Evolutionary conservation across 345 rosid species (phyloP), one percentile per base, ranked within the genome.

Genomic region (Gossypium mustelinum): DNA sequence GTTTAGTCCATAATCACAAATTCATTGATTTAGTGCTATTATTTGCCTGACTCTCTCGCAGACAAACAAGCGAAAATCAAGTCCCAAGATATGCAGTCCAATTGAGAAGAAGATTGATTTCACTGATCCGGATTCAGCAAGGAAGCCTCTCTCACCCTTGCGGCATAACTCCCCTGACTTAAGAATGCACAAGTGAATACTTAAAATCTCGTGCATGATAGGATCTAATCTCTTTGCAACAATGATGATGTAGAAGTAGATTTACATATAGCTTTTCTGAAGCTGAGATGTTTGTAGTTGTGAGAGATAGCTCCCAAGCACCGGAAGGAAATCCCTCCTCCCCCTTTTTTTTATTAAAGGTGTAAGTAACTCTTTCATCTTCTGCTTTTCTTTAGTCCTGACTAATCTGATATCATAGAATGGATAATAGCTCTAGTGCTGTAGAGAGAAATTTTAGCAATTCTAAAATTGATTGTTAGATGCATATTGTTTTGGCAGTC

Each of bases 81-180:
- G 87, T 72, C 78, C 90, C 51, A 85, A 70, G 80, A 75, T 61
- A 44, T 75, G 81, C 45, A 79, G 84, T 79, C 85, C 87, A 0
- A 74, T 76, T 14, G 88, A 79, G 78, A 84, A 80, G 84, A 88
- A 82, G 81, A 68, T 83, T 10, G 89, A 81, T 44, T 80, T 77
- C 16, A 79, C 73, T 44, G 87, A 87, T 43, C 60, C 68, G 17
- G 90, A 88, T 54, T 79, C 80, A 8, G 52, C 72, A 55, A 84
- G 95, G 82, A 79, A 73, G 18, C 95, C 95, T 64, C 77, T 88
- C 14, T 88, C 92, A 54, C 91, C 92, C 10, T 76, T 90, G 87
- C 44, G 65, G 20, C 77, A 69, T 24, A 88, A 88, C 66, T 86
- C 79, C 87, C 60, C 87, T 5, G 88, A 86, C 45, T 74, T 76